Evolutionary conservation across 2,329 filamentous ascomycete genomes (phyloP).

Genomic region (Moelleriella libera): DNA sequence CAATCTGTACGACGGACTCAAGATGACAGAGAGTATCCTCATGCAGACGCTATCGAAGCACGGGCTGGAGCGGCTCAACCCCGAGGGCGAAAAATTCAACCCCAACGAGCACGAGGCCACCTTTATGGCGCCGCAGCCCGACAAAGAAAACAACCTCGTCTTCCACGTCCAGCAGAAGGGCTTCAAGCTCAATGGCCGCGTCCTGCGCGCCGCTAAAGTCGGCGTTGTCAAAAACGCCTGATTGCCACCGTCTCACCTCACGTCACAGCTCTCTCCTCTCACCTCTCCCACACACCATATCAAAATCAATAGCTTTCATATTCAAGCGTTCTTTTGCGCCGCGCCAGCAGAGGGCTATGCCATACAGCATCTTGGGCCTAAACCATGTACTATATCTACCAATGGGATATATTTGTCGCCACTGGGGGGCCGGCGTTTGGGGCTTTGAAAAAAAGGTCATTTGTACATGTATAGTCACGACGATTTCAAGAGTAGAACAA

Average conservation of each 20-base stretch:
- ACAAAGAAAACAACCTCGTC: constrained; percentile 80
- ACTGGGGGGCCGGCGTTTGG: constrained; percentile 17
- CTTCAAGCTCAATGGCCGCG: constrained; percentile 81
- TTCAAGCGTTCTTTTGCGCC: background rate
- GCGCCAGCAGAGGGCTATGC: background rate
- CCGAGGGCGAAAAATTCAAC: constrained; percentile 77
- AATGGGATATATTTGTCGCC: constrained; percentile 6
- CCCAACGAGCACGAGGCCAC: constrained; percentile 94
- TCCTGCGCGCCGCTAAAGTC: constrained; percentile 87
- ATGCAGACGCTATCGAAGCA: constrained; percentile 86
- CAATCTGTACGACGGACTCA: constrained; percentile 75
- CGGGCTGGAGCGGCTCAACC: constrained; percentile 80
- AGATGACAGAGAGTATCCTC: constrained; percentile 88
- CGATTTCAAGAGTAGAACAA: no score
- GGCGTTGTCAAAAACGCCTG: constrained; percentile 78
- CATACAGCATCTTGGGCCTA: no score
- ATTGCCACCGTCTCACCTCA: background rate
- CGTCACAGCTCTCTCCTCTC: no score
- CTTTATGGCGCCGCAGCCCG: constrained; percentile 79
- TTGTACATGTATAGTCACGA: background rate
- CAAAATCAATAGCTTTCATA: background rate
- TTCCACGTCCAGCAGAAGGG: constrained; percentile 93
- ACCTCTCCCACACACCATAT: no score
- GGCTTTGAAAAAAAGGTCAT: constrained; percentile 8
- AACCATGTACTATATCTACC: constrained; percentile 8